phyloP scores from a whole-genome alignment of 140 eudicot genomes.

The Bidens hawaiensis region DNA sequence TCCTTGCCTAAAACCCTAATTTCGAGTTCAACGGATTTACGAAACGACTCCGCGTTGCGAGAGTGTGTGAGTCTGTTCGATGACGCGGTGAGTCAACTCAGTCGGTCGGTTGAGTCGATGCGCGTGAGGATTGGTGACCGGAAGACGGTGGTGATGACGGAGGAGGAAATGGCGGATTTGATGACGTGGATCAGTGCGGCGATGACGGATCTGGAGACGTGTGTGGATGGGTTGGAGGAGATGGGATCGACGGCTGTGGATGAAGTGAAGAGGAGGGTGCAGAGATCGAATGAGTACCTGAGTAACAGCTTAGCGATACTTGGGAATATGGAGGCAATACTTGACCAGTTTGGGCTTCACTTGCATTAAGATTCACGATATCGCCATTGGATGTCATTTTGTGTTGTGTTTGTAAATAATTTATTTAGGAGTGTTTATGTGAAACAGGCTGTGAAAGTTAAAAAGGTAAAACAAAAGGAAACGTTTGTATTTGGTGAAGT shows the following conservation, averaged over 20 bases:
- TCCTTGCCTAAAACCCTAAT: slow-evolving; percentile 37
- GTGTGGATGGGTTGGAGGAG: slow-evolving; percentile 73
- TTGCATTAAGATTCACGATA: slow-evolving; percentile 30
- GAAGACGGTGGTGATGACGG: slow-evolving; percentile 34
- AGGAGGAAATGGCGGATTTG: slow-evolving; percentile 45
- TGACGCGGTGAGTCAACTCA: slow-evolving; percentile 71
- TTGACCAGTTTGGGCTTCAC: slow-evolving; percentile 38
- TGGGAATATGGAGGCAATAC: slow-evolving; percentile 37
- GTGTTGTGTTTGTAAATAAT: slow-evolving; percentile 10
- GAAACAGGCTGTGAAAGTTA: too few relatives aligned
- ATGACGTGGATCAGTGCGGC: slow-evolving; percentile 79
- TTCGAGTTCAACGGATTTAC: slow-evolving; percentile 28
- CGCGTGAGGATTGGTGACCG: slow-evolving; percentile 21
- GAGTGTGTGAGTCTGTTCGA: slow-evolving; percentile 65
- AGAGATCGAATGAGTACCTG: slow-evolving; percentile 51
- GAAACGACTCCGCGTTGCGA: slow-evolving; percentile 47
- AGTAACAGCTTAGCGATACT: slow-evolving; percentile 86
- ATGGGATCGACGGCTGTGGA: slow-evolving; percentile 52
- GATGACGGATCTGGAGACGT: slow-evolving; percentile 69
- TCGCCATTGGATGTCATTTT: slow-evolving; percentile 3
- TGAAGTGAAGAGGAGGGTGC: slow-evolving; percentile 53
- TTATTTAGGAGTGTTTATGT: too few relatives aligned
- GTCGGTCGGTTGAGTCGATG: slow-evolving; percentile 38
- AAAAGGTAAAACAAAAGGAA: too few relatives aligned
- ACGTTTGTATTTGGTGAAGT: too few relatives aligned